These are phyloP conservation scores for Suhomyces guaymorum DNA, from an alignment of 1,139 yeast genomes.

Conservation along the genomic window DNA sequence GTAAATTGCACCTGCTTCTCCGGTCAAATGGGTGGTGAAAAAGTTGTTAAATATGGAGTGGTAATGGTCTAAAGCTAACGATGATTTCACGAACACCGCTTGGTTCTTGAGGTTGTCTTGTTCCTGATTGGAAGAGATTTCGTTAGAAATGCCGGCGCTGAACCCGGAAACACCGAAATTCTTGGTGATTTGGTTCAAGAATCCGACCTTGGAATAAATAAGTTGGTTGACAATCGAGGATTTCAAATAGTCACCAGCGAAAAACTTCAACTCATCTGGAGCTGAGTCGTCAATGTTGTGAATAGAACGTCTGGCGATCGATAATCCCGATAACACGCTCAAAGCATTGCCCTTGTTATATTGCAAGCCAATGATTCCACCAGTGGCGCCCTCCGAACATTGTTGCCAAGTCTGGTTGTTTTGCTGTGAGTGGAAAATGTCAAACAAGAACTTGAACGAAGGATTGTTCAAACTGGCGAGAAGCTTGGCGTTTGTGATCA, in stretches of 20 bases:
- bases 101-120: conserved; percentile 24
- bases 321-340: conserved; percentile 38
- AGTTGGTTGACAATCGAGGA: conserved; percentile 35
- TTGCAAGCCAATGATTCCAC: conserved; percentile 49
- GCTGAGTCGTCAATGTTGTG: conserved; percentile 47
- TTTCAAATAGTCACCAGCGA: conserved; percentile 38
- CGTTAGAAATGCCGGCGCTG: conserved; percentile 24
- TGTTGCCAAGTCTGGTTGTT: conserved; percentile 46
- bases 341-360: conserved; percentile 23
- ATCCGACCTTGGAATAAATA: conserved; percentile 24
- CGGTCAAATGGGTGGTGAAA: conserved; percentile 38
- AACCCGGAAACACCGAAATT: conserved; percentile 38
- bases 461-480: conserved; percentile 44
- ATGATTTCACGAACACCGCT: conserved; percentile 31
- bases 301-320: conserved; percentile 43
- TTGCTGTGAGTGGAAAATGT: conserved; percentile 36
- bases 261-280: conserved; percentile 30
- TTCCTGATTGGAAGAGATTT: conserved; percentile 37
- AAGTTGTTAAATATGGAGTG: conserved; percentile 40
- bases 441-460: conserved; percentile 39
- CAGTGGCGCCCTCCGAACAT: conserved; percentile 32
- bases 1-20: conserved; percentile 40
- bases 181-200: conserved; percentile 27
- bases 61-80: conserved; percentile 30
- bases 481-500: conserved; percentile 37